Conservation (phyloP, 768 basidiomycete genomes). For the Lentinula sp. region DNA sequence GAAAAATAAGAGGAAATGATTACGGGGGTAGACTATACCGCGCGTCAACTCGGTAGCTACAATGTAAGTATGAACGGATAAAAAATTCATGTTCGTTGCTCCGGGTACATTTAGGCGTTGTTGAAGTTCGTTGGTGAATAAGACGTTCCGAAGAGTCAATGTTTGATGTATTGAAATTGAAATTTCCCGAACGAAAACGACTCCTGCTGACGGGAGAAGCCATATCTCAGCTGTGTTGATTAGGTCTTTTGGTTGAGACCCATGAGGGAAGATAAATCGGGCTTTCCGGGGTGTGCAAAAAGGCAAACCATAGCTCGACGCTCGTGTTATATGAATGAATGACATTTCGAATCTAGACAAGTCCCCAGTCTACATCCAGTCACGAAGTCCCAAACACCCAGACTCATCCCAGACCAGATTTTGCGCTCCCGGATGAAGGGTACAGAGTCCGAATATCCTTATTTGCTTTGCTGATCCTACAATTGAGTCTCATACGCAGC, state of each 20-base stretch:
- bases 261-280: not conserved
- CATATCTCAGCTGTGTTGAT: conserved; percentile 1
- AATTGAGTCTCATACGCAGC: no score
- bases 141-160: not conserved
- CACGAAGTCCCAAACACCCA: no score
- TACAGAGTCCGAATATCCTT: no score
- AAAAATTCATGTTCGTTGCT: not conserved
- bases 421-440: no score
- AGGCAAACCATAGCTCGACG: not conserved
- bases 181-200: no score
- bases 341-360: no score
- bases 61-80: conserved; percentile 3
- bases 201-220: no score
- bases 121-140: conserved; percentile 8
- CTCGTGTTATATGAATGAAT: no score
- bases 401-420: no score
- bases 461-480: no score
- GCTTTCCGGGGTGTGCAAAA: not conserved
- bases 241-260: conserved; percentile 1
- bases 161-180: not conserved
- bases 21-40: not conserved
- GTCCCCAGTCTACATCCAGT: no score
- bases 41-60: not conserved
- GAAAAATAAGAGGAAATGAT: not conserved
- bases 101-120: not conserved